Conservation (phyloP, 164 flowering plant genomes). For the Dillenia suffruticosa region DNA sequence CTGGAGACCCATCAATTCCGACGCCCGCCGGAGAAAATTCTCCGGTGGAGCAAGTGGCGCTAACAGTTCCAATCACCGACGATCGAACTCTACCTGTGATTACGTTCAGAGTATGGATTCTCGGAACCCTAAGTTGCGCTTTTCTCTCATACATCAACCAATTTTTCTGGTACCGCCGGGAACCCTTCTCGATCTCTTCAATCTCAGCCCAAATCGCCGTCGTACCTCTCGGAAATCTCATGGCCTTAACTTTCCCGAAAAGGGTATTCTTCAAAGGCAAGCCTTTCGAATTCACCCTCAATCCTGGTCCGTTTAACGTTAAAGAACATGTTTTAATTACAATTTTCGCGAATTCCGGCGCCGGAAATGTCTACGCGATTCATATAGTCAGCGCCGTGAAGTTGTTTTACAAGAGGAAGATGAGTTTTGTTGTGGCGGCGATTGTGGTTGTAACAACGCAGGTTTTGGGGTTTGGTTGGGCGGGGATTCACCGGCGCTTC, state of each 20-base stretch:
- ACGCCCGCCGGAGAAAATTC: too few relatives aligned
- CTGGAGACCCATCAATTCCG: too few relatives aligned
- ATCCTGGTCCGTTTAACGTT: slow-evolving; percentile 26
- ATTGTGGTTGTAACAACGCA: slow-evolving; percentile 16
- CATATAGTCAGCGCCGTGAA: slow-evolving; percentile 22
- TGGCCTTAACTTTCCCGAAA: slow-evolving; percentile 15
- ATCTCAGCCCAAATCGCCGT: slow-evolving; percentile 24
- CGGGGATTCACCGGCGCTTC: slow-evolving; percentile 52
- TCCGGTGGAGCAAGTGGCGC: slow-evolving; percentile 22
- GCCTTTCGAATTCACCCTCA: slow-evolving; percentile 16
- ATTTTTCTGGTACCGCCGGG: slow-evolving; percentile 23
- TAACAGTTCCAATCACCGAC: slow-evolving; percentile 24
- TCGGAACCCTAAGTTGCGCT: slow-evolving; percentile 18
- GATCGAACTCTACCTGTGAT: slow-evolving; percentile 16
- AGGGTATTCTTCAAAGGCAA: slow-evolving; percentile 16
- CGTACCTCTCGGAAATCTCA: slow-evolving; percentile 21
- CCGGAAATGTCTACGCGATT: slow-evolving; percentile 23
- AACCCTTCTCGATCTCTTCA: slow-evolving; percentile 17
- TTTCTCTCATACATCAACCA: slow-evolving; percentile 22
- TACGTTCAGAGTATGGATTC: slow-evolving; percentile 24
- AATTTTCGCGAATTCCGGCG: slow-evolving; percentile 27
- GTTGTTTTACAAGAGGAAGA: slow-evolving; percentile 20
- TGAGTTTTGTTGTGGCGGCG: slow-evolving; percentile 17
- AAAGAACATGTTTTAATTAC: slow-evolving; percentile 27
- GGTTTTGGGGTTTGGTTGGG: slow-evolving; percentile 70